phyloP scores from a whole-genome alignment of 345 rosid species.

The Syzygium jambos region DNA sequence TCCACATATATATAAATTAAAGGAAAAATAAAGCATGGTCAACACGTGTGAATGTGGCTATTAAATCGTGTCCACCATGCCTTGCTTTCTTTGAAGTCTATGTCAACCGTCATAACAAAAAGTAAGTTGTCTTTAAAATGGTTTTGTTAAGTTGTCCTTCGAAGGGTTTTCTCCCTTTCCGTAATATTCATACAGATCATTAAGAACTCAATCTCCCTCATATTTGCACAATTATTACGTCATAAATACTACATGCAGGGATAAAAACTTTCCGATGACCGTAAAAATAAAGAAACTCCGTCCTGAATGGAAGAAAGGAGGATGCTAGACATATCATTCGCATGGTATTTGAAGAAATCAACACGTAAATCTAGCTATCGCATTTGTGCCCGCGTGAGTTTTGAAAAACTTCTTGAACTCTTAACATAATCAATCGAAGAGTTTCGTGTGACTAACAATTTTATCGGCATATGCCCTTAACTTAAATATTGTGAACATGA shows the following conservation, averaged over 20 bases:
- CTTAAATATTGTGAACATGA: not conserved
- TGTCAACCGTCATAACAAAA: not conserved
- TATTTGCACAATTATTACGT: not conserved
- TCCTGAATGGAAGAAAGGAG: no score
- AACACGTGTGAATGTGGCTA: not conserved
- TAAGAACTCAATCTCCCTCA: not conserved
- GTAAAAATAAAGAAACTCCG: no score
- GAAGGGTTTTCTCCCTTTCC: not conserved
- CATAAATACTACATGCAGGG: not conserved
- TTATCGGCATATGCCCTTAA: no score
- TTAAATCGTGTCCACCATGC: not conserved
- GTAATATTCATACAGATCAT: not conserved
- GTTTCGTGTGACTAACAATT: not conserved
- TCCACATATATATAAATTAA: not conserved
- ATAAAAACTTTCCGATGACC: not conserved
- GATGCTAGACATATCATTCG: not conserved
- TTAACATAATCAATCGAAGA: rapidly evolving
- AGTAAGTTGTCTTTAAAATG: not conserved
- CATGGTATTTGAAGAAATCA: not conserved
- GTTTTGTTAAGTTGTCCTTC: not conserved
- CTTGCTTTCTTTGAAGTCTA: not conserved
- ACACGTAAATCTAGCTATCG: not conserved
- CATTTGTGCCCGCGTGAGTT: not conserved
- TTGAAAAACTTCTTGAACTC: not conserved
- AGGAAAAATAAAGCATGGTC: not conserved